A percentile compares a stretch with the other conserved stretches of the same genome.
phyloP scores from a whole-genome alignment of 257 asterid genomes.

The Solanum dulcamara region DNA sequence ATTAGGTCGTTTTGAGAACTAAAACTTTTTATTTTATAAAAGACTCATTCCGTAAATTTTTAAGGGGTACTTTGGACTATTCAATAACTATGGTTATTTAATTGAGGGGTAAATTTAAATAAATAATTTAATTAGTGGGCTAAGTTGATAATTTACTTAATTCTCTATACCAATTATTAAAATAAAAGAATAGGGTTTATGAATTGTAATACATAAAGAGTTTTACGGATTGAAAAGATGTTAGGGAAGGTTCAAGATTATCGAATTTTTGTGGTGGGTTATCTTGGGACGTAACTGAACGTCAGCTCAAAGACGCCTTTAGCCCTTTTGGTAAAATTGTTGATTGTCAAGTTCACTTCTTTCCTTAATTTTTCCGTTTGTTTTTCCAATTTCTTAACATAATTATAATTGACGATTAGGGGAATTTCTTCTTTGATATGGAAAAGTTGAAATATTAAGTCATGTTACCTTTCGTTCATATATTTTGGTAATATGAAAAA shows the following conservation, averaged over 20 bases:
- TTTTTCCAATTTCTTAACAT: neutral
- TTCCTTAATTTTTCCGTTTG: neutral
- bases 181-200: too few species aligned
- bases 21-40: too few species aligned
- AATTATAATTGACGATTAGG: neutral
- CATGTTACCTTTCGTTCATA: neutral
- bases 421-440: neutral
- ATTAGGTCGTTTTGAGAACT: too few species aligned
- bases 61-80: too few species aligned
- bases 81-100: too few species aligned
- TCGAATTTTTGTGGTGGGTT: constrained; percentile 91
- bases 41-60: too few species aligned
- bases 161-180: too few species aligned
- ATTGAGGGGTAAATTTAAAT: too few species aligned
- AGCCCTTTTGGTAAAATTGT: constrained; percentile 76
- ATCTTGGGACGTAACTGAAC: constrained; percentile 74
- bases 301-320: constrained; percentile 86
- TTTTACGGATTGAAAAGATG: constrained; percentile 18
- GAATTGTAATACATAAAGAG: too few species aligned
- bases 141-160: too few species aligned
- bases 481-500: neutral
- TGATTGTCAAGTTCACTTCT: constrained; percentile 64
- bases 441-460: neutral
- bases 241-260: constrained; percentile 67
- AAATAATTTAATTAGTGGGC: too few species aligned